Base-by-base conservation (phyloP, 2,329 filamentous ascomycete species). In the Fusarium papillatum region DNA sequence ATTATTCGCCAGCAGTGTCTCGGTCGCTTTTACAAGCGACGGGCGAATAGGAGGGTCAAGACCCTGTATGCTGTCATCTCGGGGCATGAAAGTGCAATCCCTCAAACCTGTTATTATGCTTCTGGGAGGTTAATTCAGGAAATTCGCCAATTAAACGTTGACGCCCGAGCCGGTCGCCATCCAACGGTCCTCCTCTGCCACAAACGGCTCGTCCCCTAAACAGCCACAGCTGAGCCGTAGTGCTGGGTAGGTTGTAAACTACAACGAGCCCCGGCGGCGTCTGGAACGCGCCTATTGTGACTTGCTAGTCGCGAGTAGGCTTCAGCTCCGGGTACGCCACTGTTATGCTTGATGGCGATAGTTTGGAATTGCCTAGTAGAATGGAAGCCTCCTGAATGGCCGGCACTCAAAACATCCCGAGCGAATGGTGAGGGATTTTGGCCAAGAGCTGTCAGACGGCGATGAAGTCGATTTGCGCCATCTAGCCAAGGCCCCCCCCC, bases 191-290 rank as follows among this genome's bases (percentile, higher is more conserved):
- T 60, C 38, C 29, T 34, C 43, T 69, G 46, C 59, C 46, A 61
- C 39, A 61, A 64, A 53, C 50, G 39, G 53, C 66, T 61, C 36
- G 55, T 41, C 41, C 31, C 61, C n/a, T 66, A 62, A 66, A 57
- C 66, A 66, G 63, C 71, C 68, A 74, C 73, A 71, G 67, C 64
- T 76, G 73, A 76, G 48, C 41, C 3, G 50, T 71, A 74, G 73
- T 64, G 73, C 55, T 71, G 41, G 57, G 36, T 31, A 41, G 36
- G 17, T 17, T 39, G 46, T 61, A 64, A 31, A 65, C 60, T 55
- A 55, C 39, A 16, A 16, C 10, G 24, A 39, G 39, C 41, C 53
- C 53, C 29, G 29, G 46, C 70, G 36, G 71, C 38, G 39, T 48
- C 43, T 68, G 59, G 48, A 64, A 61, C 67, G 38, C 36, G 38